Conservation (phyloP, 352 stramenopile genomes). For the Phytophthora crassamura region DNA sequence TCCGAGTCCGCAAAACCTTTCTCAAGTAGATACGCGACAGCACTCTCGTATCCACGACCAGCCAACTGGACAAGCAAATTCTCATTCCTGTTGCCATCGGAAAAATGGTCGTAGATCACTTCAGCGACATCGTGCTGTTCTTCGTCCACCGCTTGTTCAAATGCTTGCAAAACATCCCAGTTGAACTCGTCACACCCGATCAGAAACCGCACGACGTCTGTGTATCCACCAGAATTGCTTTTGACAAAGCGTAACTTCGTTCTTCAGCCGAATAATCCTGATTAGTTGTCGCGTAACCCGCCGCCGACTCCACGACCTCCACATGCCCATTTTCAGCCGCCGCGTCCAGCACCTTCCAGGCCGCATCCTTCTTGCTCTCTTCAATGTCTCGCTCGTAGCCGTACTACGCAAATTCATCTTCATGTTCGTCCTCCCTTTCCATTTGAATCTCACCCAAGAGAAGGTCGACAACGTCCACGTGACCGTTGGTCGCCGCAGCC, state of each 20-base stretch:
- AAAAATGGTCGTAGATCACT: neutral
- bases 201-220: slow-evolving; percentile 4
- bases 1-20: no score
- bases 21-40: neutral
- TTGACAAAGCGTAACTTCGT: neutral
- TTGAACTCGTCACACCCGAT: neutral
- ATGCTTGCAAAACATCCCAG: neutral
- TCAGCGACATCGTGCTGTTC: neutral
- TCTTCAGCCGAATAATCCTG: neutral
- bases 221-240: neutral
- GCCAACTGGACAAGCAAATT: neutral
- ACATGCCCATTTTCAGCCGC: neutral
- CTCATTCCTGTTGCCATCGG: neutral
- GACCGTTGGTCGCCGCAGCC: neutral
- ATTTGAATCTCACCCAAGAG: slow-evolving; percentile 8
- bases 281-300: neutral
- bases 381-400: neutral
- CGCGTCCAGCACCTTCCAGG: neutral
- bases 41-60: neutral
- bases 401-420: neutral
- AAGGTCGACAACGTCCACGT: slow-evolving; percentile 12
- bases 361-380: neutral
- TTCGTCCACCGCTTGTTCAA: slow-evolving; percentile 1
- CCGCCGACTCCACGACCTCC: neutral
- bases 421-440: neutral